Evolutionary conservation across 306 rosid genomes (phyloP).

Genomic region (Cucumis sativus): DNA sequence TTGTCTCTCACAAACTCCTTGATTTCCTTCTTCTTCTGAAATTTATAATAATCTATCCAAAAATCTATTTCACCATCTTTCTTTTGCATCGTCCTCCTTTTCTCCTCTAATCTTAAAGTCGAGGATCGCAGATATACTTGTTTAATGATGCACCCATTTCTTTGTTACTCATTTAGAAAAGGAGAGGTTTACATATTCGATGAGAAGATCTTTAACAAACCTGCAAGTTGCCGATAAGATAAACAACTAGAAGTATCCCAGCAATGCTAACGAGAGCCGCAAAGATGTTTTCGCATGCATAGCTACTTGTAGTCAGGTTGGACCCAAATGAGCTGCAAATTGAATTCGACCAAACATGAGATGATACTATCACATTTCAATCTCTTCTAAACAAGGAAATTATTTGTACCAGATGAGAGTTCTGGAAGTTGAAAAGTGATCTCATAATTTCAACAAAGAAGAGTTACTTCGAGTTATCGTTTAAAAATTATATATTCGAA

Average conservation of each 20-base stretch:
- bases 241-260: conserved; percentile 5
- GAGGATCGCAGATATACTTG: background rate
- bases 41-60: conserved; percentile 1
- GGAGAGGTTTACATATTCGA: background rate
- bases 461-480: background rate
- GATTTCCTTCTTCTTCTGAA: background rate
- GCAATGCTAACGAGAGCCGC: background rate
- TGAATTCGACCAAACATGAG: too few relatives aligned
- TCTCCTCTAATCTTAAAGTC: background rate
- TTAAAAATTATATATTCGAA: too few relatives aligned
- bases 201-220: background rate
- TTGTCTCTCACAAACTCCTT: background rate
- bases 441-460: too few relatives aligned
- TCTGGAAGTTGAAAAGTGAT: background rate
- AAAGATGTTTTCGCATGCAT: background rate
- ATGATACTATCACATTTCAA: background rate
- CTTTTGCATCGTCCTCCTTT: background rate
- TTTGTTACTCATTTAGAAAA: background rate
- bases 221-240: conserved; percentile 15
- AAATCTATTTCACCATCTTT: background rate
- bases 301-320: background rate
- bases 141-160: background rate
- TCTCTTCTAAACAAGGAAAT: background rate
- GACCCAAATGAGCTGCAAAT: conserved; percentile 6
- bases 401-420: background rate